Conservation (phyloP, 2,329 filamentous ascomycete genomes). For the Pseudogymnoascus sp. region DNA sequence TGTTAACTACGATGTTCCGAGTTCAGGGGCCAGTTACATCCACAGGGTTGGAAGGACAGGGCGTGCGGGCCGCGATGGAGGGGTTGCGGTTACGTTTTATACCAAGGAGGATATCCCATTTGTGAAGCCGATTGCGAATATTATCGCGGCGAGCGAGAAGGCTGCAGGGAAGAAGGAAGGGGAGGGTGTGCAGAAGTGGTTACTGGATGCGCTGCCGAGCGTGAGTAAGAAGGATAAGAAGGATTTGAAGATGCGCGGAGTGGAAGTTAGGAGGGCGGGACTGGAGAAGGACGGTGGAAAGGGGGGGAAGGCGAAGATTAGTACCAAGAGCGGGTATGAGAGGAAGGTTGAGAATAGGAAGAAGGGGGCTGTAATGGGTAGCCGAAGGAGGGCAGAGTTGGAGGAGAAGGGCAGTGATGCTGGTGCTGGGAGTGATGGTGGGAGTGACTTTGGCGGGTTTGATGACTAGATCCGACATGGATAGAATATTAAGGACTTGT, state of each 20-base stretch:
- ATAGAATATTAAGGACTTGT: background rate
- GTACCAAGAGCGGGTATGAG: constrained; percentile 72
- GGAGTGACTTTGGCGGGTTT: constrained; percentile 39
- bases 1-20: constrained; percentile 94
- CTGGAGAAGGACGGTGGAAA: constrained; percentile 28
- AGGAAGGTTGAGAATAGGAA: constrained; percentile 58
- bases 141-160: constrained; percentile 76
- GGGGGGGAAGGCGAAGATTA: constrained; percentile 50
- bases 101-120: constrained; percentile 89
- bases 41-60: constrained; percentile 90
- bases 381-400: constrained; percentile 38
- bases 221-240: constrained; percentile 78
- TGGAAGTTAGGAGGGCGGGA: constrained; percentile 55
- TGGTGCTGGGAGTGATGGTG: constrained; percentile 18
- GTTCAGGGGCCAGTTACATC: constrained; percentile 81
- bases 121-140: constrained; percentile 85
- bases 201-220: constrained; percentile 77
- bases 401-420: constrained; percentile 30
- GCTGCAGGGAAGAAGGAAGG: constrained; percentile 47
- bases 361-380: constrained; percentile 52
- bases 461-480: constrained; percentile 29
- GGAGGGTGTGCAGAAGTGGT: constrained; percentile 67
- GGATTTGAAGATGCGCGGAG: constrained; percentile 70
- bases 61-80: constrained; percentile 76
- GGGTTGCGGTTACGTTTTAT: constrained; percentile 87